Conservation (phyloP, 768 basidiomycete genomes). For the Candolleomyces eurysporus region DNA sequence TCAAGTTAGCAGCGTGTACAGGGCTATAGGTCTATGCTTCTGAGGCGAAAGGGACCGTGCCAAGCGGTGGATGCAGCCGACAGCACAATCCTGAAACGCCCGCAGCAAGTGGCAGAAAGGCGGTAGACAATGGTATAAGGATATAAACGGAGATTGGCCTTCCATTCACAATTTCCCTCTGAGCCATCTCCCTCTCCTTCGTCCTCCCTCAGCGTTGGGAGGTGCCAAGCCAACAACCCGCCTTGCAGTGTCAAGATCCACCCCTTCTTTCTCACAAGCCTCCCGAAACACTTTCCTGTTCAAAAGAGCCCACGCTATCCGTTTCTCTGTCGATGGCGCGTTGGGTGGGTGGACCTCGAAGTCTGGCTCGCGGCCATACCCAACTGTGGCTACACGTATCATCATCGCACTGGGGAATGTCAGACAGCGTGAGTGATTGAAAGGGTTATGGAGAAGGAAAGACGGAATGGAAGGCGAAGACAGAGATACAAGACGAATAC, state of each 20-base stretch:
- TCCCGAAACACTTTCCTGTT: slow-evolving; percentile 33
- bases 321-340: slow-evolving; percentile 30
- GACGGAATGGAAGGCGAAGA: background rate
- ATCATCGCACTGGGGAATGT: slow-evolving; percentile 37
- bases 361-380: slow-evolving; percentile 41
- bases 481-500: background rate
- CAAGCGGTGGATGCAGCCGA: too few species aligned
- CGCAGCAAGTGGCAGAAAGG: too few species aligned
- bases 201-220: slow-evolving; percentile 3
- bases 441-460: too few species aligned
- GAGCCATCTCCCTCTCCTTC: slow-evolving; percentile 7
- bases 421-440: background rate
- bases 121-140: too few species aligned
- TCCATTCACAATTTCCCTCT: slow-evolving; percentile 8
- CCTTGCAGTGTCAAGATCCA: slow-evolving; percentile 32
- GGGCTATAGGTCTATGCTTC: too few species aligned
- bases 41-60: too few species aligned
- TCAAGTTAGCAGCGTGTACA: too few species aligned
- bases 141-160: too few species aligned
- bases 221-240: slow-evolving; percentile 13
- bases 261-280: slow-evolving; percentile 37
- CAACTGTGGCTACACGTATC: slow-evolving; percentile 43
- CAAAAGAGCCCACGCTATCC: slow-evolving; percentile 45
- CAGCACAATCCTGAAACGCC: too few species aligned
- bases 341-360: slow-evolving; percentile 40